phyloP scores from a whole-genome alignment of 2,329 filamentous ascomycete species.

The Cercospora sp. region DNA sequence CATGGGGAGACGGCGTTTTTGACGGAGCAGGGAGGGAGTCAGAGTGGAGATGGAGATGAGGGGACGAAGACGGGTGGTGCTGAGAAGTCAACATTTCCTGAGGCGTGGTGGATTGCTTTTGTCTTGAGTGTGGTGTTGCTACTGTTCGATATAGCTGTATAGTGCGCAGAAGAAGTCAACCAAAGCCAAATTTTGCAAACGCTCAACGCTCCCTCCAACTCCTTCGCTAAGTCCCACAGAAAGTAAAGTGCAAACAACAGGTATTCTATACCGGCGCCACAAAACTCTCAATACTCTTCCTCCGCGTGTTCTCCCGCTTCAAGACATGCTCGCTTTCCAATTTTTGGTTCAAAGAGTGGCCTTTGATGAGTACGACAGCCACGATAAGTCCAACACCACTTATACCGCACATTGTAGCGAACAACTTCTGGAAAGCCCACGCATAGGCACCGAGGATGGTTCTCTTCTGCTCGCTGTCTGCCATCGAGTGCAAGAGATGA shows the following conservation, averaged over 20 bases:
- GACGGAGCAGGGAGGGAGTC: not conserved
- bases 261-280: not conserved
- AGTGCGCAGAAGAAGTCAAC: not conserved
- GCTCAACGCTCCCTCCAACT: not conserved
- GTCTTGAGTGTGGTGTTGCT: not conserved
- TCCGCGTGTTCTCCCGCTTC: not conserved
- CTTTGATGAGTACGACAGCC: slow-evolving; percentile 18
- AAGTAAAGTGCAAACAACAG: not conserved
- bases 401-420: slow-evolving; percentile 30
- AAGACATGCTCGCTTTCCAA: slow-evolving; percentile 20
- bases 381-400: slow-evolving; percentile 28
- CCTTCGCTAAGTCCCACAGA: not conserved
- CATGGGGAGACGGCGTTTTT: slow-evolving; percentile 26
- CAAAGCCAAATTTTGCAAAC: not conserved
- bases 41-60: not conserved
- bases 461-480: slow-evolving; percentile 17
- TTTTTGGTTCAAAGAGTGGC: slow-evolving; percentile 24
- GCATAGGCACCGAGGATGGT: slow-evolving; percentile 23
- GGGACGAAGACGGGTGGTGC: not conserved
- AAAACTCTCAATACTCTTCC: not conserved
- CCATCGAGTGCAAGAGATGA: slow-evolving; percentile 21
- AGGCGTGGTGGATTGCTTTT: slow-evolving; percentile 7
- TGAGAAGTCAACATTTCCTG: not conserved
- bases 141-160: not conserved
- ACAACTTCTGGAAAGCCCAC: slow-evolving; percentile 29